Conservation (phyloP, 2,329 filamentous ascomycete genomes). For the Fusarium goolgardi region DNA sequence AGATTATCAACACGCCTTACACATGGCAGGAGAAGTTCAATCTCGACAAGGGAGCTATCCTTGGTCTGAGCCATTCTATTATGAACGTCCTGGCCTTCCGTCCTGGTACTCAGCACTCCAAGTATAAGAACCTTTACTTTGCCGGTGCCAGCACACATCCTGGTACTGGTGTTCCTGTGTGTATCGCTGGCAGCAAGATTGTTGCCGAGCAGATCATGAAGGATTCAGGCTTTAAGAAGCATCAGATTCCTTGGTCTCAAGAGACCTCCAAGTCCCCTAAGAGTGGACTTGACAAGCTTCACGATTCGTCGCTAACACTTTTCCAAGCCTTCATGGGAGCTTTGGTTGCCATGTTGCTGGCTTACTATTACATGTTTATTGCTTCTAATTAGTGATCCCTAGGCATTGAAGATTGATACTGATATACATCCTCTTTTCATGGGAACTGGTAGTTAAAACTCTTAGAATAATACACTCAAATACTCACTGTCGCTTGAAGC, state of each 20-base stretch:
- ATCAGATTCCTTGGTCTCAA: constrained; percentile 28
- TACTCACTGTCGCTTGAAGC: too few relatives aligned
- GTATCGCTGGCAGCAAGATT: constrained; percentile 75
- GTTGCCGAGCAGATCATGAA: constrained; percentile 58
- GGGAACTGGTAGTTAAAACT: background rate
- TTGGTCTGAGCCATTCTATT: constrained; percentile 78
- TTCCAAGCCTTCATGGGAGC: constrained; percentile 29
- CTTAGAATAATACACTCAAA: background rate
- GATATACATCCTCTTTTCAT: background rate
- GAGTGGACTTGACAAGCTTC: constrained; percentile 26
- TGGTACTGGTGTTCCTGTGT: constrained; percentile 80
- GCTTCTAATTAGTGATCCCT: constrained; percentile 12
- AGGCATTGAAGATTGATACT: background rate
- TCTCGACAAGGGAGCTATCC: constrained; percentile 78
- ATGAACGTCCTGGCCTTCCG: constrained; percentile 78
- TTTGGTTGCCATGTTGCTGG: constrained; percentile 17
- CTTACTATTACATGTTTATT: constrained; percentile 25
- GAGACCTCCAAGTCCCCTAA: background rate
- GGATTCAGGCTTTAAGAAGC: constrained; percentile 1
- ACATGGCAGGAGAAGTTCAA: constrained; percentile 77
- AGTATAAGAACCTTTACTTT: constrained; percentile 70
- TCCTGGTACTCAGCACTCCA: constrained; percentile 66
- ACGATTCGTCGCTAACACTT: constrained; percentile 21
- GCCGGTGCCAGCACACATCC: constrained; percentile 82
- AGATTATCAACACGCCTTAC: constrained; percentile 73